Conservation (phyloP, 495 filamentous ascomycete species). For the Penicillium longicatenatum region DNA sequence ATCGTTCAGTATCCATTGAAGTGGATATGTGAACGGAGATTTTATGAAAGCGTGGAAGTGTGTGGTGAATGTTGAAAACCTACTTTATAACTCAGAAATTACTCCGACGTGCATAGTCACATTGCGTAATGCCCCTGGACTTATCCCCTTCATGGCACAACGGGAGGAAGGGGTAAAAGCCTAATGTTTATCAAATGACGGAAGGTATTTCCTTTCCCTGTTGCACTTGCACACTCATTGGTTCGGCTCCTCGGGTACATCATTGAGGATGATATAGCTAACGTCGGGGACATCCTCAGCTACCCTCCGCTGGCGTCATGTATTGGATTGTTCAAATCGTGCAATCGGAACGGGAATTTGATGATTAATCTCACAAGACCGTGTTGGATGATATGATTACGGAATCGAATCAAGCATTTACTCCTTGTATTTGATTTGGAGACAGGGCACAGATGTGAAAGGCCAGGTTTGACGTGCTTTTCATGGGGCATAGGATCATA, state of each 20-base stretch:
- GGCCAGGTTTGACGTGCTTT: conserved; percentile 20
- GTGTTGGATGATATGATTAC: neutral
- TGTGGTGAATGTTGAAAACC: neutral
- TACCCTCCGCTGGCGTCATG: neutral
- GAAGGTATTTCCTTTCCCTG: conserved; percentile 12
- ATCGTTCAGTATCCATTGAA: conserved; percentile 7
- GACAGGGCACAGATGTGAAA: neutral
- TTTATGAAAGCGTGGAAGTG: neutral
- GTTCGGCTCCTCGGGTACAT: neutral
- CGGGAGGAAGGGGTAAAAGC: conserved; percentile 11
- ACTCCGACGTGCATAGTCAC: conserved; percentile 9
- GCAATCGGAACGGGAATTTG: conserved; percentile 8
- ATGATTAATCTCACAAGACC: neutral
- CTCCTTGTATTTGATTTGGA: neutral
- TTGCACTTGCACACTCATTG: neutral
- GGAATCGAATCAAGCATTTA: neutral
- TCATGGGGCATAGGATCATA: conserved; percentile 21
- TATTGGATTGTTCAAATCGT: conserved; percentile 1
- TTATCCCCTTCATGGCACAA: neutral
- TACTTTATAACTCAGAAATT: conserved; percentile 3
- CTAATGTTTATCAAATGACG: conserved; percentile 17
- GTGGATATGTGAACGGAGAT: neutral
- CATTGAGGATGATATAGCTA: neutral
- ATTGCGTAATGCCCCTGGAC: conserved; percentile 9
- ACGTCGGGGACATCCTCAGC: neutral